Conservation (phyloP, 2,329 filamentous ascomycete genomes). For the Aspergillus sp. region DNA sequence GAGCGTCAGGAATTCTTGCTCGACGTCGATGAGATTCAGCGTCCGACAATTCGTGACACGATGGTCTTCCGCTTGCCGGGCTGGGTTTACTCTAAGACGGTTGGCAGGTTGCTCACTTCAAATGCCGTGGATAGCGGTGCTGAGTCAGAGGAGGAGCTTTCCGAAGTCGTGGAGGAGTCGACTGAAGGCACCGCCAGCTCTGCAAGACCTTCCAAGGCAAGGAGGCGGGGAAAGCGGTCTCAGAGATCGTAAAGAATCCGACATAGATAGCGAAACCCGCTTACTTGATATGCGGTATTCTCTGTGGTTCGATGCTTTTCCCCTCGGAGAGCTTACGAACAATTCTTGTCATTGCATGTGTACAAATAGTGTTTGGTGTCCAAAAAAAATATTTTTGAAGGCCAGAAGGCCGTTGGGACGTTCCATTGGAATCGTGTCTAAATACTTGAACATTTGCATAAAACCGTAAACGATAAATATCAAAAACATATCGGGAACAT, state of each 20-base stretch:
- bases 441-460: background rate
- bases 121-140: slow-evolving; percentile 1
- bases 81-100: slow-evolving; percentile 63
- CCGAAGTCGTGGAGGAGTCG: slow-evolving; percentile 22
- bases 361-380: slow-evolving; percentile 2
- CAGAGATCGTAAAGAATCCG: slow-evolving; percentile 28
- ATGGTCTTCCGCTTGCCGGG: slow-evolving; percentile 76
- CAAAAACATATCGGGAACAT: background rate
- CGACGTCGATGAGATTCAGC: slow-evolving; percentile 80
- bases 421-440: background rate
- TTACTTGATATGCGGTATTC: background rate
- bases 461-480: background rate
- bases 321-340: background rate
- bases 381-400: background rate
- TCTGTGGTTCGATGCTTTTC: background rate
- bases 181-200: slow-evolving; percentile 29
- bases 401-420: background rate
- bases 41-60: slow-evolving; percentile 78
- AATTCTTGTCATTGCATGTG: background rate
- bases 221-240: slow-evolving; percentile 33
- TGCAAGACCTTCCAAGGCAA: slow-evolving; percentile 26
- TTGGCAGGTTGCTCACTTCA: slow-evolving; percentile 32
- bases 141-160: slow-evolving; percentile 23
- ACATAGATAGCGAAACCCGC: background rate
- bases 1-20: slow-evolving; percentile 80